Base-by-base conservation (phyloP, 2,329 filamentous ascomycete species). In the Claviceps pazoutovae region DNA sequence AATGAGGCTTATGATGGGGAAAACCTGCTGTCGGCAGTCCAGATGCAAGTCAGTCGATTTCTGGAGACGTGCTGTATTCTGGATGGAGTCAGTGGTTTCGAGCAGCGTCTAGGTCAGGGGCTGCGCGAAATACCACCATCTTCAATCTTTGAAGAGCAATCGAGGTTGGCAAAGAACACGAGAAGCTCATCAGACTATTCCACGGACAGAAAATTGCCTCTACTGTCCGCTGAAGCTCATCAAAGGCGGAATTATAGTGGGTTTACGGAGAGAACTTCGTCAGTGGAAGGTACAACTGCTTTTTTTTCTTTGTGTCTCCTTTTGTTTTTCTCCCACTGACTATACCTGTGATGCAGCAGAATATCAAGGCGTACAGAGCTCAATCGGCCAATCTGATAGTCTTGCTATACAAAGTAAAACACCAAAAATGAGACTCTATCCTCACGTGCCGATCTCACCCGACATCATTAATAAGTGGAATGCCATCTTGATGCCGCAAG, bases 381-480 rank as follows among this genome's bases (percentile, higher is more conserved):
- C n/a, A 23, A 13, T 14, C 14, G 5, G 7, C 5, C 54, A 60
- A 19, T 58, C 51, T 42, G 34, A 56, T 17, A 34, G 9, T 16
- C 3, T 13, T 66, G 62, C 65, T 9, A 17, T 39, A 0, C 45
- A 54, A 2, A 39, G 14, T 8, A 59, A 59, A 37, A 52, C 65
- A 23, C 54, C 64, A 3, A 81, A 79, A 54, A 67, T 75, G 48
- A 75, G 78, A 38, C 70, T 82, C 2, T 84, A 81, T 56, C 79
- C 79, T 0, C 76, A 82, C 50, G 74, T 81, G 0, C 66, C 74
- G 0, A 68, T 83, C 1, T 69, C 80, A 0, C 73, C 78, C 3
- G 78, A 82, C 11, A 72, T 81, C 2, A 70, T 88, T 2, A 80
- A 86, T 38, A 77, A 82, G 55, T 91, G 86, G 86, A 84, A 89